Percentiles rank a stretch among this genome's conserved stretches.
Conservation (phyloP, 2,329 filamentous ascomycete genomes). For the Colletotrichum falcatum region DNA sequence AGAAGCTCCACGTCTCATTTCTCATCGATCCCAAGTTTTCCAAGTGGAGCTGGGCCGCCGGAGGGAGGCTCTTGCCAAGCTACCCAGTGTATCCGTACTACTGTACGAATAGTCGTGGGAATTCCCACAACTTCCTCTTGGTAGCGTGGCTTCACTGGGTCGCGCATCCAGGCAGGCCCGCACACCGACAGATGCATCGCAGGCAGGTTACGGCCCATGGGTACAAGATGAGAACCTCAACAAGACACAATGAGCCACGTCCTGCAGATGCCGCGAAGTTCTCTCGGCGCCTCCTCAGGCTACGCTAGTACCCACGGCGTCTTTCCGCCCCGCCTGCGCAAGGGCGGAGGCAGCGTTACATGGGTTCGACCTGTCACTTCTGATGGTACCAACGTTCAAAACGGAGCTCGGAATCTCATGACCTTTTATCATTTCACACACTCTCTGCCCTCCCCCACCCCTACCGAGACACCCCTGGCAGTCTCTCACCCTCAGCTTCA, state of each 20-base stretch:
- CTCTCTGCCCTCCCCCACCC: slow-evolving; percentile 14
- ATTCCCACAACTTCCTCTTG: slow-evolving; percentile 9
- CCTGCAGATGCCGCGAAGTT: slow-evolving; percentile 10
- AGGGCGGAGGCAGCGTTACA: slow-evolving; percentile 12
- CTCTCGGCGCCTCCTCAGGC: slow-evolving; percentile 18
- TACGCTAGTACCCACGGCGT: slow-evolving; percentile 30
- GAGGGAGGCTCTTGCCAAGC: slow-evolving; percentile 7
- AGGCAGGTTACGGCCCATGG: background rate
- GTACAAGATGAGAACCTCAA: background rate
- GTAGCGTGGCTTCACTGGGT: background rate
- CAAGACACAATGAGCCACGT: slow-evolving; percentile 10
- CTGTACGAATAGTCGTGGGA: background rate
- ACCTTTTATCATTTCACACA: background rate
- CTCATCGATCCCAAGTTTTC: slow-evolving; percentile 18
- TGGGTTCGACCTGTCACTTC: slow-evolving; percentile 17
- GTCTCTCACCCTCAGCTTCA: slow-evolving; percentile 21
- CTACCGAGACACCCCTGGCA: slow-evolving; percentile 20
- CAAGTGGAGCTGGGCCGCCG: slow-evolving; percentile 21
- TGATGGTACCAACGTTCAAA: slow-evolving; percentile 21
- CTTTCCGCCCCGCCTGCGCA: slow-evolving; percentile 22
- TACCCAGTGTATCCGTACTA: no score
- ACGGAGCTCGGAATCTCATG: slow-evolving; percentile 23
- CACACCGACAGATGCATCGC: slow-evolving; percentile 4
- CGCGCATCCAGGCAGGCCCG: background rate
- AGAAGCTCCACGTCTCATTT: slow-evolving; percentile 36